Evolutionary conservation across 768 basidiomycete species (phyloP).

Genomic region (Psilocybe cyanescens): DNA sequence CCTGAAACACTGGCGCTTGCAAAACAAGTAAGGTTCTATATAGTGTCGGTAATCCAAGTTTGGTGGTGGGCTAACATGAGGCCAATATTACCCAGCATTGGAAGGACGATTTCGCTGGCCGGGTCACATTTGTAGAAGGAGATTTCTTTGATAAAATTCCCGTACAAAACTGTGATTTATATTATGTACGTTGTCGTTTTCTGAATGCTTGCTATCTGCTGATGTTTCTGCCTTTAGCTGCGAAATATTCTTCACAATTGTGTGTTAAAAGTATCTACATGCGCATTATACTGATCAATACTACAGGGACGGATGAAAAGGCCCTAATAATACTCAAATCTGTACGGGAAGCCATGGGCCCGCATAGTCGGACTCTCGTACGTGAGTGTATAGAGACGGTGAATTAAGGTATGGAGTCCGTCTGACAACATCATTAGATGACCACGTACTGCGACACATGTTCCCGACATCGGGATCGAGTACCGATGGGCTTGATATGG

Average conservation of each 20-base stretch:
- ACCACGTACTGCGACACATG: conserved; percentile 16
- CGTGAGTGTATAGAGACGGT: conserved; percentile 24
- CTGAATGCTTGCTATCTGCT: no score
- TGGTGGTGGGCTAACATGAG: no score
- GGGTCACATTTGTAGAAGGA: conserved; percentile 11
- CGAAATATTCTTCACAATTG: conserved; percentile 29
- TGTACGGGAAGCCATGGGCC: conserved; percentile 37
- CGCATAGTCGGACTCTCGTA: conserved; percentile 33
- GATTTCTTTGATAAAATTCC: conserved; percentile 43
- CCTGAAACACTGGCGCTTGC: conserved; percentile 12
- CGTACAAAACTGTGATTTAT: conserved; percentile 35
- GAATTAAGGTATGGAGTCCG: no score
- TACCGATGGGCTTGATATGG: conserved; percentile 22
- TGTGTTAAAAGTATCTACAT: neutral
- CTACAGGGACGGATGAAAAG: conserved; percentile 34
- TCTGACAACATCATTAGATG: conserved; percentile 3
- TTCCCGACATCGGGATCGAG: conserved; percentile 4
- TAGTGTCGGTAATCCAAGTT: no score
- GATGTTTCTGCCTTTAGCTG: conserved; percentile 19
- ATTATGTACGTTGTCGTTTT: conserved; percentile 24
- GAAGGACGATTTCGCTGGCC: conserved; percentile 11
- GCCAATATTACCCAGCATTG: conserved; percentile 6
- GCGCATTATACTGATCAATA: conserved; percentile 8
- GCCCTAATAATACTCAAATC: conserved; percentile 32
- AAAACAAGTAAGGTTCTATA: conserved; percentile 1